phyloP scores from a whole-genome alignment of 164 flowering plant species.

The Vitis riparia region DNA sequence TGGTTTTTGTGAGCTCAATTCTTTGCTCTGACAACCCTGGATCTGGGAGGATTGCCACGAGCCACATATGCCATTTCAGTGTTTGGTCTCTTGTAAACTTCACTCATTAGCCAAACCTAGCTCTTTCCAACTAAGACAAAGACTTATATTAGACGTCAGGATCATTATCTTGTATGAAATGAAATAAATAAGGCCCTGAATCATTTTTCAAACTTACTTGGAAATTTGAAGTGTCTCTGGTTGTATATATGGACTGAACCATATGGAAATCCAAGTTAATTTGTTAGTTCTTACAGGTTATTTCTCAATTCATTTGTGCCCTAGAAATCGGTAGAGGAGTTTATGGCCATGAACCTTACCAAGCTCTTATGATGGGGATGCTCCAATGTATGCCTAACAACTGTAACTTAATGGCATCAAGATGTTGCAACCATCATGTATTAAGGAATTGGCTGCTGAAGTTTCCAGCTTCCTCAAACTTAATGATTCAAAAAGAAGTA shows the following conservation, averaged over 20 bases:
- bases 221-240: slow-evolving; percentile 41
- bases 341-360: slow-evolving; percentile 30
- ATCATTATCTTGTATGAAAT: slow-evolving; percentile 17
- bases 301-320: slow-evolving; percentile 8
- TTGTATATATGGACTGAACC: slow-evolving; percentile 27
- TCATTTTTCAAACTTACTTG: slow-evolving; percentile 27
- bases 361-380: slow-evolving; percentile 47
- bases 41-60: slow-evolving; percentile 35
- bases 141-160: no score
- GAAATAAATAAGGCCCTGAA: no score
- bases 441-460: slow-evolving; percentile 34
- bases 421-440: not conserved
- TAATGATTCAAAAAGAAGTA: no score
- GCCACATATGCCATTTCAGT: slow-evolving; percentile 52
- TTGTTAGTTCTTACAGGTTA: slow-evolving; percentile 30
- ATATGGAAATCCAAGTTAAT: slow-evolving; percentile 28
- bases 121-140: slow-evolving; percentile 47
- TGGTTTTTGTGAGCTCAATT: slow-evolving; percentile 46
- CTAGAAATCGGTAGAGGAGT: slow-evolving; percentile 8
- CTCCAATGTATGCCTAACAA: slow-evolving; percentile 21
- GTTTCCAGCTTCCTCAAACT: slow-evolving; percentile 37
- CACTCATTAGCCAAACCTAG: slow-evolving; percentile 35
- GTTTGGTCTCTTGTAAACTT: slow-evolving; percentile 55
- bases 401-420: slow-evolving; percentile 16
- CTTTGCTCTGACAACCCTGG: slow-evolving; percentile 39